Evolutionary conservation across 1,284 basidiomycete species (phyloP).

Genomic region (Serendipita sp.): DNA sequence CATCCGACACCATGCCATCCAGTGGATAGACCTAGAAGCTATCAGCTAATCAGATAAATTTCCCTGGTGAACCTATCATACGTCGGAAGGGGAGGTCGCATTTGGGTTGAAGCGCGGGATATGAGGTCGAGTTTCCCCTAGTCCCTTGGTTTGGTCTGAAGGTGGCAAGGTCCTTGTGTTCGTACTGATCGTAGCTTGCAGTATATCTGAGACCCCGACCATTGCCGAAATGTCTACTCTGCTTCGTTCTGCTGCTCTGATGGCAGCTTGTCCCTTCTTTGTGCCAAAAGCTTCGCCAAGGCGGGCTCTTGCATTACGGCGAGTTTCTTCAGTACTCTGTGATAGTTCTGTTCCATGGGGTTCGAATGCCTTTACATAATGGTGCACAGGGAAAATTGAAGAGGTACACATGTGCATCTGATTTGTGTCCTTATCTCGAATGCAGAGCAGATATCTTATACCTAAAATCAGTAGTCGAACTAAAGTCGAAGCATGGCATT

Average conservation of each 20-base stretch:
- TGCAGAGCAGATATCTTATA: slow-evolving; percentile 47
- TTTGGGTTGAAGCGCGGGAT: slow-evolving; percentile 58
- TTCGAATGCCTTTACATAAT: slow-evolving; percentile 64
- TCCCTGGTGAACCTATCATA: slow-evolving; percentile 18
- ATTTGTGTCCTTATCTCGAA: slow-evolving; percentile 59
- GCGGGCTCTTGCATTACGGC: slow-evolving; percentile 51
- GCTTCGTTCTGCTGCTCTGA: slow-evolving; percentile 74
- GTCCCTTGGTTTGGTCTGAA: slow-evolving; percentile 49
- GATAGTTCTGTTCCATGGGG: slow-evolving; percentile 21
- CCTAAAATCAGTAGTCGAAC: slow-evolving; percentile 9
- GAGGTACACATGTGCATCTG: slow-evolving; percentile 53
- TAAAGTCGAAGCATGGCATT: background rate
- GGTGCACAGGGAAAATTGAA: slow-evolving; percentile 60
- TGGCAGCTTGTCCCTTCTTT: slow-evolving; percentile 77
- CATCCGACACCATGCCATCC: slow-evolving; percentile 58
- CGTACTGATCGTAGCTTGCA: slow-evolving; percentile 68
- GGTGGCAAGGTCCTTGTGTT: slow-evolving; percentile 48
- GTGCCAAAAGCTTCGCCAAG: slow-evolving; percentile 87
- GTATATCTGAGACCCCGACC: slow-evolving; percentile 60
- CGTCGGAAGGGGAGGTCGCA: slow-evolving; percentile 52
- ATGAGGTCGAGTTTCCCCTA: slow-evolving; percentile 36
- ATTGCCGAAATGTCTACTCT: slow-evolving; percentile 76
- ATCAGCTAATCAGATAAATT: background rate
- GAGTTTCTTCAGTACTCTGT: slow-evolving; percentile 36
- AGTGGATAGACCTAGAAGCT: slow-evolving; percentile 40